These are phyloP conservation scores for Atkinsonella hypoxylon DNA, from an alignment of 2,329 filamentous ascomycete genomes.

Conservation along the genomic window DNA sequence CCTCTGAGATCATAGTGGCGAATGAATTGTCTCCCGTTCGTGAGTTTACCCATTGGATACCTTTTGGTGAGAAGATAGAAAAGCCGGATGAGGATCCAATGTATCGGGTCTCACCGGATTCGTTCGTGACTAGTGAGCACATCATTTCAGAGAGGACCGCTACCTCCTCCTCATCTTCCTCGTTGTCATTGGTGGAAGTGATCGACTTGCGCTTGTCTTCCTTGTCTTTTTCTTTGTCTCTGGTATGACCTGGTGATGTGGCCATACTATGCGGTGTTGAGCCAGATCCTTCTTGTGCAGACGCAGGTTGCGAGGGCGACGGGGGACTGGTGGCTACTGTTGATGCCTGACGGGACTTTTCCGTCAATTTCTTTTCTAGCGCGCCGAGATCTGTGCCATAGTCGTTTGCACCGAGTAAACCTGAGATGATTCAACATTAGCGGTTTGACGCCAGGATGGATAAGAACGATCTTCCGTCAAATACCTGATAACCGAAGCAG, in stretches of 20 bases:
- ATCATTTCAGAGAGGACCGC: constrained; percentile 94
- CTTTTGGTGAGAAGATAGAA: constrained; percentile 96
- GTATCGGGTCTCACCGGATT: constrained; percentile 87
- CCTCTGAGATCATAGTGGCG: constrained; percentile 83
- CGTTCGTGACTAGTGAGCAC: constrained; percentile 94
- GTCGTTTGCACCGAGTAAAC: constrained; percentile 76
- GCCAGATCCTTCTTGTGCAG: constrained; percentile 28
- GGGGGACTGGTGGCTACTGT: constrained; percentile 33
- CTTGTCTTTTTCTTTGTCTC: constrained; percentile 21
- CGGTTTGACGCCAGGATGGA: too few relatives aligned
- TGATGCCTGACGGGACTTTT: constrained; percentile 42
- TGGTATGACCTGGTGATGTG: constrained; percentile 37
- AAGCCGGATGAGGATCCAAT: constrained; percentile 98
- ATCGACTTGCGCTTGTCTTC: constrained; percentile 24
- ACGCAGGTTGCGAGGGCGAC: constrained; percentile 36
- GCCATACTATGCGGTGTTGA: constrained; percentile 42
- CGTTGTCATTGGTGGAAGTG: constrained; percentile 27
- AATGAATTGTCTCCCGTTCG: constrained; percentile 96
- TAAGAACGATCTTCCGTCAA: not conserved
- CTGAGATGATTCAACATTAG: constrained; percentile 20
- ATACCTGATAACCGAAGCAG: constrained; percentile 68
- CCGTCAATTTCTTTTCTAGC: constrained; percentile 63
- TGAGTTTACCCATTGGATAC: constrained; percentile 96
- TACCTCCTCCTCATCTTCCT: constrained; percentile 51
- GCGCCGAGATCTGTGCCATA: constrained; percentile 79